phyloP scores from a whole-genome alignment of 345 rosid species.

The Cardamine chenopodiifolia region DNA sequence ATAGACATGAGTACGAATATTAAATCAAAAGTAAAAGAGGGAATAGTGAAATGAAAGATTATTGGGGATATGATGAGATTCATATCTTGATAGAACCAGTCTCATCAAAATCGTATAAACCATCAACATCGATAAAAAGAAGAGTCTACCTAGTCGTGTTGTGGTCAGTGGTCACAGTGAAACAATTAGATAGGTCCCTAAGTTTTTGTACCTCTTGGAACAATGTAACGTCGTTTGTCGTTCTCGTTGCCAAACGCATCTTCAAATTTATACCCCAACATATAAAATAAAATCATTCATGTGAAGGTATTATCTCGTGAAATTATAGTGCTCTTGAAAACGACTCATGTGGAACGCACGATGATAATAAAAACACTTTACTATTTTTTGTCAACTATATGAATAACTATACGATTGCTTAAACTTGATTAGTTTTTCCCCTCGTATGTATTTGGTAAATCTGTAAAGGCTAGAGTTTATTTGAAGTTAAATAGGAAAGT shows the following conservation, averaged over 20 bases:
- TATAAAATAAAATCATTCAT: conserved; percentile 1
- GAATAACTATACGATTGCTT: neutral
- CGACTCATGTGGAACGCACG: conserved; percentile 31
- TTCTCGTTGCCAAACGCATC: conserved; percentile 11
- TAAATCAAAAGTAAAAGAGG: neutral
- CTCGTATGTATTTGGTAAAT: no score
- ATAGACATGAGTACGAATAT: neutral
- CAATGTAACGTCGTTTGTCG: conserved; percentile 23
- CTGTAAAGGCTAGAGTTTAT: no score
- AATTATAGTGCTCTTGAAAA: conserved; percentile 17
- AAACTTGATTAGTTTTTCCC: no score
- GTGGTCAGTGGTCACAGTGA: conserved; percentile 29
- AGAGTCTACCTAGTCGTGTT: conserved; percentile 17
- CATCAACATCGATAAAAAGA: conserved; percentile 26
- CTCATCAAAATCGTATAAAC: conserved; percentile 26
- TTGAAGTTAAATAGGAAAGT: neutral
- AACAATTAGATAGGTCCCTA: neutral
- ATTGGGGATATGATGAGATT: conserved; percentile 8
- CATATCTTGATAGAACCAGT: neutral
- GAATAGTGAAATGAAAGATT: neutral
- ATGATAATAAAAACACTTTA: neutral
- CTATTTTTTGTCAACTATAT: neutral
- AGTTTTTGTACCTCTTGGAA: conserved; percentile 30
- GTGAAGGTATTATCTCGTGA: conserved; percentile 5
- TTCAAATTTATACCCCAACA: neutral